Base-by-base conservation (phyloP, 169 alveolate genomes). In the Ichthyophthirius multifiliis region DNA sequence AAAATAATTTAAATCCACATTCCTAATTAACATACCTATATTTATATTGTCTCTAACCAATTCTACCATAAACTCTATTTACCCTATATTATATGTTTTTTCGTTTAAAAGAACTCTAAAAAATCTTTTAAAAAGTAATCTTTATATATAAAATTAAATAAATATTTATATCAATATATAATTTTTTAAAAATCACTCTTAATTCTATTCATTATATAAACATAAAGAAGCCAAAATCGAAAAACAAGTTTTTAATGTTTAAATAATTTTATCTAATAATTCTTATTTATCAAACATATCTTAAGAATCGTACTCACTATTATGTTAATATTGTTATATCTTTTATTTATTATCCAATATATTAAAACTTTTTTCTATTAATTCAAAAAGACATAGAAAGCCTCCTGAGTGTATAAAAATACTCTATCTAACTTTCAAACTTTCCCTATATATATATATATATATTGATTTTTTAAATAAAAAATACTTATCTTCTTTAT, bases 61-160 rank as follows among this genome's bases (percentile, higher is more conserved):
- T 20, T 41, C 46, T 4, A 6, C 16, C 0, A 67, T 37, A 16
- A 67, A 67, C 64, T 39, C 77, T 2, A 67, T 67, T 41, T 67
- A 20, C 2, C 77, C 77, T 1, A 67, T 37, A 41, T 67, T 67
- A 23, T 34, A 39, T 23, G 35, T 34, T n/a, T 39, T 39, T n/a
- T 34, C 16, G 5, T 30, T 9, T 16, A 34, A 35, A 15, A 34
- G 9, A 34, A 37, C 20, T 39, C 41, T 67, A 18, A 37, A 67
- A 20, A 67, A 67, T 16, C 15, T 37, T 67, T 67, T 67, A 20
- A 18, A 67, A 41, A 67, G n/a, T n/a, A 67, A 37, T 44, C 71
- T 55, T 1, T n/a, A 27, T 3, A 27, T 10, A n/a, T n/a, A n/a
- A n/a, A 55, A 23, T 20, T 0, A 1, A 55, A 1, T 1, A 4